Evolutionary conservation across 192 early-diverging fungal species (phyloP).

Genomic region (Backusella liffmaniae): DNA sequence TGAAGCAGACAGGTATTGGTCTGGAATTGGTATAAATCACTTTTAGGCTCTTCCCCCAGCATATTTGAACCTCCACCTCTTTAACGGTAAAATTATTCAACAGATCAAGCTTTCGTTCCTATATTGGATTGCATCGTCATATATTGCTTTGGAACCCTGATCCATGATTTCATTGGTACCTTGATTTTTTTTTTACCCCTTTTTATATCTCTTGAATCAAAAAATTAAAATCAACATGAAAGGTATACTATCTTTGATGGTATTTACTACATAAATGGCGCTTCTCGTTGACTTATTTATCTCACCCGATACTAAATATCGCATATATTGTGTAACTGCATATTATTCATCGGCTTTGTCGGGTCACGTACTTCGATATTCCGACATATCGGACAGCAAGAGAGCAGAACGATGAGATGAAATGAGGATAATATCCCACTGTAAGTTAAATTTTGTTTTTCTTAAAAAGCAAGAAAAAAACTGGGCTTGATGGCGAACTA

Average conservation of each 20-base stretch:
- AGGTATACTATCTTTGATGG: background rate
- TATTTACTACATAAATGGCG: background rate
- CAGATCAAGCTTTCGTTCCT: background rate
- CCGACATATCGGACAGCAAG: background rate
- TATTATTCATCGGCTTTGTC: slow-evolving; percentile 9
- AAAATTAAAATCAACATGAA: background rate
- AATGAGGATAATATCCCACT: background rate
- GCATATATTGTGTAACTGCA: slow-evolving; percentile 1
- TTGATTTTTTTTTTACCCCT: background rate
- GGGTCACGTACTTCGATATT: slow-evolving; percentile 3
- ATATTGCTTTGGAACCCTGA: background rate
- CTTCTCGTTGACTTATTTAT: background rate
- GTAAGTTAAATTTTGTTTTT: background rate
- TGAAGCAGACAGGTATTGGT: background rate
- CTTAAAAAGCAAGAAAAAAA: background rate
- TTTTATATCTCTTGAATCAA: background rate
- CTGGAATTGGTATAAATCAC: background rate
- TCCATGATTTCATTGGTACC: background rate
- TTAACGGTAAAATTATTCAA: slow-evolving; percentile 5
- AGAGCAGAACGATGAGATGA: background rate
- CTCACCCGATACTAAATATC: background rate
- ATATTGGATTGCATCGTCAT: background rate
- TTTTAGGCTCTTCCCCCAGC: background rate
- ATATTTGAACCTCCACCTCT: slow-evolving; percentile 1
- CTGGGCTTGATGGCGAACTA: background rate